These are phyloP conservation scores for Gossypium thurberi DNA, from an alignment of 345 rosid species.

Conservation along the genomic window DNA sequence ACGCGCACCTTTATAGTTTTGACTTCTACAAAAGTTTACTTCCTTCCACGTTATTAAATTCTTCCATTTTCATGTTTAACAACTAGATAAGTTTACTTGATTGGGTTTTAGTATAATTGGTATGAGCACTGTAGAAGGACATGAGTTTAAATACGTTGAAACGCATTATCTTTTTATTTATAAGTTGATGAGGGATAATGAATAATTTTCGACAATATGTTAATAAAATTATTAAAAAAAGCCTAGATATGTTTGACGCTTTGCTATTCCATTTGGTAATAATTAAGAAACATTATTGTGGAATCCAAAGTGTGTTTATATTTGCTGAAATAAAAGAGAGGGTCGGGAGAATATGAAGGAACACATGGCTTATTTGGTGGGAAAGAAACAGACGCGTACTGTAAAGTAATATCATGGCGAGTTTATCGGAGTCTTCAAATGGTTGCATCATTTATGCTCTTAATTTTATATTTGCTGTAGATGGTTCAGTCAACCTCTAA, in stretches of 20 bases:
- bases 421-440: background rate
- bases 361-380: too few species aligned
- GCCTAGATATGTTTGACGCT: background rate
- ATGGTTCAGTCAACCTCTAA: too few species aligned
- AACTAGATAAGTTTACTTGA: background rate
- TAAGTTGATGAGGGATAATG: too few species aligned
- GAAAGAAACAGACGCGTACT: too few species aligned
- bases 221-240: too few species aligned
- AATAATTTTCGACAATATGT: too few species aligned
- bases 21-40: background rate
- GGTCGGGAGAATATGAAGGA: background rate
- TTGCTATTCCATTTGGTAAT: background rate
- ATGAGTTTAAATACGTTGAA: rapidly evolving
- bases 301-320: background rate
- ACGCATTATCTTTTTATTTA: too few species aligned
- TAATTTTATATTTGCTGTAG: background rate
- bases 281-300: background rate
- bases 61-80: background rate
- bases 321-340: background rate
- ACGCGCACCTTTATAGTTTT: background rate
- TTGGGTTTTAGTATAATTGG: too few species aligned
- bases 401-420: background rate
- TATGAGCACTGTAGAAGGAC: too few species aligned
- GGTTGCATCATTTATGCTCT: background rate
- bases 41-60: background rate